Base-by-base conservation (phyloP, 306 rosid genomes). In the Trichosanthes cucumerina region DNA sequence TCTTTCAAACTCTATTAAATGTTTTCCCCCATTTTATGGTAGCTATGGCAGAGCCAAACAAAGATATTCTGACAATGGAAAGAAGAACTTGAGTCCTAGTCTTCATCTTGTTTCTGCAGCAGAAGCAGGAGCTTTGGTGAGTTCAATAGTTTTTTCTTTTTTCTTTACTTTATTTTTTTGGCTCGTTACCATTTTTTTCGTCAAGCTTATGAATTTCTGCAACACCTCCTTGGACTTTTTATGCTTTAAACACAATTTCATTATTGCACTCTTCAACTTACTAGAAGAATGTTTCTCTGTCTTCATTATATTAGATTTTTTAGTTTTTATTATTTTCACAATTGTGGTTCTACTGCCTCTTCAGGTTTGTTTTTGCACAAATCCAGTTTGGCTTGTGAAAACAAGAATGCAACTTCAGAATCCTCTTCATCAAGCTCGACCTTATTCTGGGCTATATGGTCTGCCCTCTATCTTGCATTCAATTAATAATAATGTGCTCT, bases 321-420 rank as follows among this genome's bases (percentile, higher is more conserved):
- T 76, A 41, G 56, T 77, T 18, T 81, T 60, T 72, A 56, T n/a
- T 11, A 76, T 66, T 28, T 81, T 78, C 47, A 78, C 85, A 78
- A 76, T 65, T 66, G 79, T 66, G 57, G 36, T 64, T 79, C 83
- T 81, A 39, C 78, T 81, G 41, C 79, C 73, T 84, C 79, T 63
- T 77, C 87, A 95, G 97, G 97, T 92, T 78, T 88, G 86, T 83
- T 87, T 95, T 68, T 95, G 91, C 85, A 95, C 99, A 47, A 90
- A 92, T 85, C 99, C 98, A 66, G 81, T 92, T 73, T 92, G 99
- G 98, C 90, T 95, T 21, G 97, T 95, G 66, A 95, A 95, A 84
- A 95, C 98, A 83, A 89, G 99, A 88, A 79, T 95, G 89, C 97
- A 95, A 89, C 99, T 95, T 86, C 99, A 95, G 87, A 91, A 86